These are phyloP conservation scores for Acacia pycnantha DNA, from an alignment of 331 rosid genomes.

Conservation along the genomic window DNA sequence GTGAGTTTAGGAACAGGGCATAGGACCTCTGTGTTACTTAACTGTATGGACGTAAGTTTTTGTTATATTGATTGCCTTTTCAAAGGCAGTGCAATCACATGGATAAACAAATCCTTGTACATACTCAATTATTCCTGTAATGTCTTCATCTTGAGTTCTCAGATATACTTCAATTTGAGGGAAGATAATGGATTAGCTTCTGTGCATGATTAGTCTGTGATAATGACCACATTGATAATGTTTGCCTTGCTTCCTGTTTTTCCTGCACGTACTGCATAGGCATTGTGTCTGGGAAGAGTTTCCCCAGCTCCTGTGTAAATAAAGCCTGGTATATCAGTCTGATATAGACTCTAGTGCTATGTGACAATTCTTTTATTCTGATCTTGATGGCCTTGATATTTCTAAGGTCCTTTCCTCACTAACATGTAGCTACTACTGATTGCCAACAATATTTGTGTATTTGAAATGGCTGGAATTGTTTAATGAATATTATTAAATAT, in stretches of 20 bases:
- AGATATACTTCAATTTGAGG: neutral
- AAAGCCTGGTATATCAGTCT: neutral
- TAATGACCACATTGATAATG: neutral
- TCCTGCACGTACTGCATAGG: neutral
- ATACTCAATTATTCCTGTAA: neutral
- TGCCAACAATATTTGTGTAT: neutral
- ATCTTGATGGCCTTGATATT: neutral
- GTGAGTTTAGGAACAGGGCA: slow-evolving; percentile 3
- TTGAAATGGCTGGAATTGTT: slow-evolving; percentile 3
- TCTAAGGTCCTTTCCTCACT: neutral
- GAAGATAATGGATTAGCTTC: neutral
- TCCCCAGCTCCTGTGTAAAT: neutral
- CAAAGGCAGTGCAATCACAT: slow-evolving; percentile 6
- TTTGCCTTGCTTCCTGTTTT: neutral
- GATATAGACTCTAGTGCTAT: neutral
- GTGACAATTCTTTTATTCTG: neutral
- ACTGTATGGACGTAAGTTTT: neutral
- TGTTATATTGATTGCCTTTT: neutral
- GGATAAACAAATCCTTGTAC: neutral
- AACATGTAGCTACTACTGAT: neutral
- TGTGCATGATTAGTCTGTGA: neutral
- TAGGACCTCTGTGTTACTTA: neutral
- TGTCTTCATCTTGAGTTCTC: neutral
- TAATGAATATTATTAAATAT: neutral
- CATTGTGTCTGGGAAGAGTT: neutral